A percentile compares a stretch with the other conserved stretches of the same genome.
Evolutionary conservation across 2,329 filamentous ascomycete species (phyloP).

Genomic region (Hortaea sp.): DNA sequence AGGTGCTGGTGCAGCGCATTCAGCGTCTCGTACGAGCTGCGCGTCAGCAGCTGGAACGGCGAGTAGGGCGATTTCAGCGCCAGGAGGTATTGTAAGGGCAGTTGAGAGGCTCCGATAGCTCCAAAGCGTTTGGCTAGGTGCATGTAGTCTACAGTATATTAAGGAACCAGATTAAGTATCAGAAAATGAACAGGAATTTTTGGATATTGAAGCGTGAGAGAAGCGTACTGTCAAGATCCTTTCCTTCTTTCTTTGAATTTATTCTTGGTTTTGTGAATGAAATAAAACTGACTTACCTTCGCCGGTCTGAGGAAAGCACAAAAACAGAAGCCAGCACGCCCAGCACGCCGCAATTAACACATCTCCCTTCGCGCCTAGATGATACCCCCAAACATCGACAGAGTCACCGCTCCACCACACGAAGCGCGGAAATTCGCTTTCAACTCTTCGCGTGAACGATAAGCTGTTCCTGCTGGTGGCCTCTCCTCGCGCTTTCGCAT

Average conservation of each 20-base stretch:
- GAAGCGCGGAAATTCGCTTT: conserved; percentile 5
- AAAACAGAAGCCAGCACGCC: conserved; percentile 42
- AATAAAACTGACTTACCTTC: conserved; percentile 36
- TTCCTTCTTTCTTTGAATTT: too few species aligned
- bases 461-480: conserved; percentile 4
- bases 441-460: not conserved
- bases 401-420: conserved; percentile 25
- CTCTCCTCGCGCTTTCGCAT: conserved; percentile 21
- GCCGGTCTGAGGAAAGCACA: conserved; percentile 42
- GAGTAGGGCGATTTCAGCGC: conserved; percentile 41
- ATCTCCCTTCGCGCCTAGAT: conserved; percentile 40
- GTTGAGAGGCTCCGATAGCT: conserved; percentile 48
- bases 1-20: conserved; percentile 49
- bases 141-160: conserved; percentile 45
- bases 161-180: not conserved
- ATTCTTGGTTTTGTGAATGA: not conserved
- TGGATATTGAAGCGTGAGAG: not conserved
- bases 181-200: not conserved
- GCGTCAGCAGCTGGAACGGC: conserved; percentile 42
- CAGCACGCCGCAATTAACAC: conserved; percentile 39
- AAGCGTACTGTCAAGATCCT: not conserved
- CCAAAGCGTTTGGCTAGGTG: conserved; percentile 54
- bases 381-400: conserved; percentile 23
- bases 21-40: conserved; percentile 45
- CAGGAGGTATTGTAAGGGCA: conserved; percentile 51